Conservation (phyloP, 164 flowering plant species). For the Platanus orientalis region DNA sequence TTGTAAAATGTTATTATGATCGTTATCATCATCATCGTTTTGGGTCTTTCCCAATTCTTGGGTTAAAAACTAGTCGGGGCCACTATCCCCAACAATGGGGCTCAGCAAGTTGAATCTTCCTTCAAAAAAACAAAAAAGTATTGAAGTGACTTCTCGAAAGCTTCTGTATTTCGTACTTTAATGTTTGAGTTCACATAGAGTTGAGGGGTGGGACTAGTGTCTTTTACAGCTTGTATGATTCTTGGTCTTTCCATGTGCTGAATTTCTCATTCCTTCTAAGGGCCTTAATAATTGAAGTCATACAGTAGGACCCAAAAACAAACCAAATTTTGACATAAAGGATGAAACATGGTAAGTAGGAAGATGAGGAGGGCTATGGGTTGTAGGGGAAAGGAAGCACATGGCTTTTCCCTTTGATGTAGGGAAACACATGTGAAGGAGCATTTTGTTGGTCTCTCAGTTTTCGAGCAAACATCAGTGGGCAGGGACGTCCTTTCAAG, state of each 20-base stretch:
- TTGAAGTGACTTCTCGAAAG: slow-evolving; percentile 23
- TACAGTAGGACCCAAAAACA: slow-evolving; percentile 14
- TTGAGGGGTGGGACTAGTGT: neutral
- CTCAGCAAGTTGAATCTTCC: slow-evolving; percentile 32
- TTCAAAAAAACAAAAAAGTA: slow-evolving; percentile 16
- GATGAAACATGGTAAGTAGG: slow-evolving; percentile 20
- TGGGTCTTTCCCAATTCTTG: too few relatives aligned
- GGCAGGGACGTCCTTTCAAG: too few relatives aligned
- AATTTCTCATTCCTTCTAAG: slow-evolving; percentile 5
- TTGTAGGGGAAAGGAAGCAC: slow-evolving; percentile 4
- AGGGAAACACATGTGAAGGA: slow-evolving; percentile 16
- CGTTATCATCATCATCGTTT: too few relatives aligned
- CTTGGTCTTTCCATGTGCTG: neutral
- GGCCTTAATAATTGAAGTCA: neutral
- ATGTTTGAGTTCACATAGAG: slow-evolving; percentile 9
- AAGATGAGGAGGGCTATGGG: neutral
- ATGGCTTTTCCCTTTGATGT: slow-evolving; percentile 12
- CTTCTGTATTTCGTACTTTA: slow-evolving; percentile 8
- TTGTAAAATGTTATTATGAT: too few relatives aligned
- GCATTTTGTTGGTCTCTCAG: slow-evolving; percentile 7
- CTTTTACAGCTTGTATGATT: neutral
- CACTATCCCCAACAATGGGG: slow-evolving; percentile 18
- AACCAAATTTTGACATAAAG: slow-evolving; percentile 18
- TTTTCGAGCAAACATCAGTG: neutral
- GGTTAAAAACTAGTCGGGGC: neutral